Conservation (phyloP, 2,329 filamentous ascomycete species). For the Cladobotryum mycophilum region DNA sequence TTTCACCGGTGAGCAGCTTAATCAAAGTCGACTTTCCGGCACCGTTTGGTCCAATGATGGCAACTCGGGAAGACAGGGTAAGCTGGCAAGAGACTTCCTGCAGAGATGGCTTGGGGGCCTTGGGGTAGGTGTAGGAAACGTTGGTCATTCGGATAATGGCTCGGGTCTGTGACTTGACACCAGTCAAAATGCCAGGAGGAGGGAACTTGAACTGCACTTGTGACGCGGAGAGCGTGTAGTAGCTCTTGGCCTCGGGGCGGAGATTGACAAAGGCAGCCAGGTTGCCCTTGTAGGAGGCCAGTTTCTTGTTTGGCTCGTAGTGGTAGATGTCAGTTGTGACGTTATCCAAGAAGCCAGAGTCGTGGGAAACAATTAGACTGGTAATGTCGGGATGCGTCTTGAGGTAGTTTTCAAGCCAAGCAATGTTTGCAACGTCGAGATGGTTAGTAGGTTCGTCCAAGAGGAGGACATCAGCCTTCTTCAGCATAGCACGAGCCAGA, state of each 20-base stretch:
- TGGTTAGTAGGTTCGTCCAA: conserved; percentile 99
- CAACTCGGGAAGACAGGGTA: conserved; percentile 82
- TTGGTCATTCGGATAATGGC: conserved; percentile 94
- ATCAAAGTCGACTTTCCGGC: conserved; percentile 97
- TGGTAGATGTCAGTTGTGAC: conserved; percentile 99
- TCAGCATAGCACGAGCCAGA: conserved; percentile 90
- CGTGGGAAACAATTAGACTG: conserved; percentile 95
- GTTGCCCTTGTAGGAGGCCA: conserved; percentile 79
- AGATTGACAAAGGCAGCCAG: conserved; percentile 77
- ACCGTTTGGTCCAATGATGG: conserved; percentile 95
- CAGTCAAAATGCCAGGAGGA: conserved; percentile 84
- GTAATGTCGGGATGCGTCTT: conserved; percentile 96
- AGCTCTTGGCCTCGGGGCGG: conserved; percentile 92
- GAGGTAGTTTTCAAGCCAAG: conserved; percentile 92
- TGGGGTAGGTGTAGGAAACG: conserved; percentile 91
- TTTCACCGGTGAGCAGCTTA: conserved; percentile 91
- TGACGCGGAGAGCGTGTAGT: conserved; percentile 89
- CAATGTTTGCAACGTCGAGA: conserved; percentile 91
- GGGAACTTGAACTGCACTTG: conserved; percentile 98
- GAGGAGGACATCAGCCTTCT: conserved; percentile 90
- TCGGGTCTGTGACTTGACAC: conserved; percentile 91
- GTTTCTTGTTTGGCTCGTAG: conserved; percentile 93
- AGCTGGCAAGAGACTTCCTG: conserved; percentile 81
- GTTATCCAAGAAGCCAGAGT: conserved; percentile 93
- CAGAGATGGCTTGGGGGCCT: conserved; percentile 79